Base-by-base conservation (phyloP, 2,329 filamentous ascomycete species). In the Botrytis fragariae region DNA sequence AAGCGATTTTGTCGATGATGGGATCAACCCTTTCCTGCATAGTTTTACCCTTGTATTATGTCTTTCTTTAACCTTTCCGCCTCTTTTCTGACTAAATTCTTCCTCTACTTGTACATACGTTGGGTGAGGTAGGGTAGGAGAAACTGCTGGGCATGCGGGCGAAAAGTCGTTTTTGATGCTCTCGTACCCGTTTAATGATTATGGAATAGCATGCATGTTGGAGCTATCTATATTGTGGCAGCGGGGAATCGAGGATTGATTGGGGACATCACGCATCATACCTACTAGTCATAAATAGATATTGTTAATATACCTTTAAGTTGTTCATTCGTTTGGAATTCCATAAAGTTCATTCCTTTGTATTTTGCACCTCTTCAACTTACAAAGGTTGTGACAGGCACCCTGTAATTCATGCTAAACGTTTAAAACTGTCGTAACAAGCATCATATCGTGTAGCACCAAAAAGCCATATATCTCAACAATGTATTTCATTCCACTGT, bases 241-340 rank as follows among this genome's bases (percentile, higher is more conserved):
- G n/a, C 35, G 45, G 51, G 16, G 35, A 25, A 42, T 25, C 3
- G n/a, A 68, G 16, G 35, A 16, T 25, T 61, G 6, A n/a, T n/a
- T 39, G 59, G 22, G 59, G 59, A n/a, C 35, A 32, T 29, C 6
- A 54, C 10, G 45, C 57, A 57, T 48, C 37, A 18, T 57, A 29
- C 25, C 54, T 42, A 29, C 10, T n/a, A 39, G 8, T 18, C 22
- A 44, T 35, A n/a, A 14, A 61, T 61, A 45, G 39, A 48, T 67
- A 62, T 70, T 70, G 68, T 70, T 70, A 70, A 70, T 44, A 70
- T 35, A 35, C 51, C 14, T 45, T 29, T 4, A 18, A 44, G 29
- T 9, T 16, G 6, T 44, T n/a, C 29, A 35, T 61, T 35, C 1
- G 22, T 57, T 69, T n/a, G 29, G 6, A 20, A 48, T 39, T 61